Evolutionary conservation across 2,329 filamentous ascomycete genomes (phyloP).

Genomic region (Tolypocladium pustulatum): DNA sequence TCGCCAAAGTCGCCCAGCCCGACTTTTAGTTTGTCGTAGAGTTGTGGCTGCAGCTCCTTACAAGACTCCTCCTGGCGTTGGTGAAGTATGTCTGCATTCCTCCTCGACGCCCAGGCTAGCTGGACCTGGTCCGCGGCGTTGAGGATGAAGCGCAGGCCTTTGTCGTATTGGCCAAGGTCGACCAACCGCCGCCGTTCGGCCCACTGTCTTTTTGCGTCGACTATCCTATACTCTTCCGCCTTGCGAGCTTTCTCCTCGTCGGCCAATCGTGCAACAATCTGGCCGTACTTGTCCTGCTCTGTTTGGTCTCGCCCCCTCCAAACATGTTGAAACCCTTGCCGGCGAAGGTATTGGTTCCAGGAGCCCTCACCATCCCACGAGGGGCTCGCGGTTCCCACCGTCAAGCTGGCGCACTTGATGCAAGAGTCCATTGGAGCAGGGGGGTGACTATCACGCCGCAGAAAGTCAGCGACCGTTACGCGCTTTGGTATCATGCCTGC

Average conservation of each 20-base stretch:
- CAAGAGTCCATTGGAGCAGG: neutral
- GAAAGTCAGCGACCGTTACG: too few species aligned
- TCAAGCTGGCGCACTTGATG: neutral
- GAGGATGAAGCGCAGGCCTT: neutral
- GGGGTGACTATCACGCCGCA: neutral
- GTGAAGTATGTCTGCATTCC: neutral
- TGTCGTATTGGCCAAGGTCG: neutral
- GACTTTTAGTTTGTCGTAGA: neutral
- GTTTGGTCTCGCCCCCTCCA: neutral
- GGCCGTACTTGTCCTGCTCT: slow-evolving; percentile 2
- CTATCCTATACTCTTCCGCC: neutral
- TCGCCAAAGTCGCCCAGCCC: neutral
- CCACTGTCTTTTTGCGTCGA: neutral
- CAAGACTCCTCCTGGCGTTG: neutral
- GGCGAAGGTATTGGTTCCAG: neutral
- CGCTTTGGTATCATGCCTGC: neutral
- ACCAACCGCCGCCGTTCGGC: neutral
- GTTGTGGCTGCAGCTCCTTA: neutral
- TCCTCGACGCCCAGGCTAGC: neutral
- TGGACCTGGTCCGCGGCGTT: neutral
- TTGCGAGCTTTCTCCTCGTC: neutral
- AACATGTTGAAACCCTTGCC: neutral
- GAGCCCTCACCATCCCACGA: neutral
- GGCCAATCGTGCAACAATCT: neutral
- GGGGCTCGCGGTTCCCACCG: neutral